Evolutionary conservation across 306 rosid genomes (phyloP).

Genomic region (Prunus persica): Prunus_persica_NCBIv2 NC_034016.1:19663501-19664000

Average conservation of each 20-base stretch:
- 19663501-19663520: slow-evolving; percentile 17
- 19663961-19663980: slow-evolving; percentile 11
- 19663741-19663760: slow-evolving; percentile 13
- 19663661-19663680: not conserved
- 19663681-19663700: slow-evolving; percentile 1
- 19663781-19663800: slow-evolving; percentile 19
- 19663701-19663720: slow-evolving; percentile 16
- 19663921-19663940: slow-evolving; percentile 8
- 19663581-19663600: not conserved
- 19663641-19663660: too few species aligned
- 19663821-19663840: not conserved
- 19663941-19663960: slow-evolving; percentile 14
- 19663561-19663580: slow-evolving; percentile 18
- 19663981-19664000: slow-evolving; percentile 23
- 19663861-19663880: not conserved
- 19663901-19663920: slow-evolving; percentile 14
- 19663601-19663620: not conserved
- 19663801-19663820: slow-evolving; percentile 15
- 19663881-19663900: not conserved
- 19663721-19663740: slow-evolving; percentile 22
- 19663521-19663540: slow-evolving; percentile 18
- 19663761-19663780: slow-evolving; percentile 14
- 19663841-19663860: not conserved
- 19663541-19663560: slow-evolving; percentile 19
- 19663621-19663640: not conserved